Percentiles rank a stretch among this genome's conserved stretches.
Conservation (phyloP, 2,329 filamentous ascomycete species). For the Colletotrichum navitas region DNA sequence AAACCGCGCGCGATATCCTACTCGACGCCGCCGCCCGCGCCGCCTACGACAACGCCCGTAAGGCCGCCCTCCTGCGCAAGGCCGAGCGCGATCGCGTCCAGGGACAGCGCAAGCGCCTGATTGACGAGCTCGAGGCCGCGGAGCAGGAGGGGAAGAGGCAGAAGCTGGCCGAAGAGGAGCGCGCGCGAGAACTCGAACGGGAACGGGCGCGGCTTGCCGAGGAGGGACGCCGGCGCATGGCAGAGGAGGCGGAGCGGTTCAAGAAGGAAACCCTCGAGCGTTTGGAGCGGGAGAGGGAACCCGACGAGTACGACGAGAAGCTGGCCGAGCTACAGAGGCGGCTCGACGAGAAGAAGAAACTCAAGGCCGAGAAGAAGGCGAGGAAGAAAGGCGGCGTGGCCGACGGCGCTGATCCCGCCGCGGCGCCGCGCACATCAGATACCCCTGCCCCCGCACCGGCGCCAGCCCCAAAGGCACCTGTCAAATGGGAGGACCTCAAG, state of each 20-base stretch:
- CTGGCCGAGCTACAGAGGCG: constrained; percentile 42
- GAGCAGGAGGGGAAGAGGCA: constrained; percentile 76
- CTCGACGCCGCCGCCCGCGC: constrained; percentile 77
- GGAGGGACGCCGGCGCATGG: constrained; percentile 50
- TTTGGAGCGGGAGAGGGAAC: constrained; percentile 48
- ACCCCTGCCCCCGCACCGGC: neutral
- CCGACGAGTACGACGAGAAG: constrained; percentile 48
- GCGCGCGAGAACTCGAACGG: constrained; percentile 52
- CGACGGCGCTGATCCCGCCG: neutral
- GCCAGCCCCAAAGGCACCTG: constrained; percentile 20
- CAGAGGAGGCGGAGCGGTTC: constrained; percentile 56
- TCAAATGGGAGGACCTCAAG: constrained; percentile 43
- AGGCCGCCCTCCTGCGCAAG: constrained; percentile 77
- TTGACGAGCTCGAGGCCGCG: constrained; percentile 85
- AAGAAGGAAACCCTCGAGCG: constrained; percentile 52
- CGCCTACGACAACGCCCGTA: constrained; percentile 82
- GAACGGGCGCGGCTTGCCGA: constrained; percentile 55
- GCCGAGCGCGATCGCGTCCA: constrained; percentile 81
- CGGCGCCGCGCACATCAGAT: neutral
- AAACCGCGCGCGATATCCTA: constrained; percentile 88
- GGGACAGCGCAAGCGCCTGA: constrained; percentile 79
- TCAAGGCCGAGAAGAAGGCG: constrained; percentile 54
- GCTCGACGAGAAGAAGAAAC: constrained; percentile 54
- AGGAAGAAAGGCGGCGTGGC: constrained; percentile 45
- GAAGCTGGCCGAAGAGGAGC: constrained; percentile 61